Conservation (phyloP, 1,284 basidiomycete species). For the Trichosporon coremiiforme region DNA sequence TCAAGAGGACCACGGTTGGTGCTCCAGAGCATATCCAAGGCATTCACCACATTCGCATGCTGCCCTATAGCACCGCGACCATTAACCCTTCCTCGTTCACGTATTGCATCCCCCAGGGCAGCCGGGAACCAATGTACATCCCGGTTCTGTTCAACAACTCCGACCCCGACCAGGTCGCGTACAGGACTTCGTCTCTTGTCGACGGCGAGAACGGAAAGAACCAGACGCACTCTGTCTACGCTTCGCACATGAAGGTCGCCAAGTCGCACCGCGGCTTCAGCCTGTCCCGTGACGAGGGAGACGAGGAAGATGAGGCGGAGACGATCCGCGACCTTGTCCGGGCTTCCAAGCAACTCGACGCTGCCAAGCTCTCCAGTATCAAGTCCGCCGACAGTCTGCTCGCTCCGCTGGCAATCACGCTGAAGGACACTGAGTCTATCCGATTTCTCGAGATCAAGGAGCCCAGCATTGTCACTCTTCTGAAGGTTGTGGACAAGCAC, state of each 20-base stretch:
- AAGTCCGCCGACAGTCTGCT: slow-evolving; percentile 45
- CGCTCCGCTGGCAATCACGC: slow-evolving; percentile 36
- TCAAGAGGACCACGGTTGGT: slow-evolving; percentile 23
- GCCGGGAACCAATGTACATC: slow-evolving; percentile 46
- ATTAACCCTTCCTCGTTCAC: slow-evolving; percentile 54
- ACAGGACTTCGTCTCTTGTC: slow-evolving; percentile 70
- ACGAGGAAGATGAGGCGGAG: slow-evolving; percentile 67
- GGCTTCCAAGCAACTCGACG: slow-evolving; percentile 53
- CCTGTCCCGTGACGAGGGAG: slow-evolving; percentile 45
- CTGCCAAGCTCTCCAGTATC: slow-evolving; percentile 51
- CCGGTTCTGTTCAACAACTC: slow-evolving; percentile 82
- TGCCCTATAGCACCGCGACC: slow-evolving; percentile 52
- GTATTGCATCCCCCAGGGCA: slow-evolving; percentile 52
- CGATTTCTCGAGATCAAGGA: slow-evolving; percentile 70
- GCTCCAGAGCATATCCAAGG: slow-evolving; percentile 48
- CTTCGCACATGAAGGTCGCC: slow-evolving; percentile 37
- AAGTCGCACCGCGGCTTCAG: slow-evolving; percentile 38
- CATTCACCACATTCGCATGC: slow-evolving; percentile 48
- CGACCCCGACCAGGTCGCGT: slow-evolving; percentile 70
- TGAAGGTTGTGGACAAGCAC: slow-evolving; percentile 70
- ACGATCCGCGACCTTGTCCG: slow-evolving; percentile 45
- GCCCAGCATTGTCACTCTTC: slow-evolving; percentile 72
- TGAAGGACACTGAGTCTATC: slow-evolving; percentile 65
- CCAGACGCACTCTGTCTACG: slow-evolving; percentile 33
- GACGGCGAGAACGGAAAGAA: slow-evolving; percentile 57